Percentiles rank a stretch among this genome's conserved stretches.
These are phyloP conservation scores for Aspergillus indologenus DNA, from an alignment of 495 filamentous ascomycete species.

Conservation along the genomic window DNA sequence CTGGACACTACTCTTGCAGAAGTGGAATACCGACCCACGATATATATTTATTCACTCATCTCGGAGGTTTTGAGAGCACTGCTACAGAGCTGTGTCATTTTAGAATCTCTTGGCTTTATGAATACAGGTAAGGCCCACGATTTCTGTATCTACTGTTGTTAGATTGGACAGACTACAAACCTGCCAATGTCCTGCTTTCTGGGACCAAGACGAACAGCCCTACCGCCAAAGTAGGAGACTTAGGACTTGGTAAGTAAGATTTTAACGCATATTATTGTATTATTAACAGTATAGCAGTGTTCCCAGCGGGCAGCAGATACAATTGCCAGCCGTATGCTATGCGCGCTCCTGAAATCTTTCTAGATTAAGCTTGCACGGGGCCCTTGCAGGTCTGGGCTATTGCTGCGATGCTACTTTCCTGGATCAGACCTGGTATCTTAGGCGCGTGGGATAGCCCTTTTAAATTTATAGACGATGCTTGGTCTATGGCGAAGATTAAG, in stretches of 20 bases:
- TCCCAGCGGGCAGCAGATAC: neutral
- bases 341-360: conserved; percentile 10
- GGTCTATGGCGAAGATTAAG: conserved; percentile 13
- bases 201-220: neutral
- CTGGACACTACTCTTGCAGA: conserved; percentile 12
- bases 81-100: conserved; percentile 8
- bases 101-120: conserved; percentile 1
- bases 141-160: neutral
- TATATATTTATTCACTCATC: conserved; percentile 3
- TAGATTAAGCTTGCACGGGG: conserved; percentile 7
- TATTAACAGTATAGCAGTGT: conserved; percentile 4
- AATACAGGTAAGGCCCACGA: conserved; percentile 7
- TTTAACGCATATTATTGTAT: neutral
- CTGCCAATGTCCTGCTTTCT: conserved; percentile 7
- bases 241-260: conserved; percentile 4
- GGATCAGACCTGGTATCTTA: conserved; percentile 8
- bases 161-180: conserved; percentile 5
- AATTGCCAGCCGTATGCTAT: conserved; percentile 10
- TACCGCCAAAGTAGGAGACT: conserved; percentile 10
- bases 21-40: conserved; percentile 7
- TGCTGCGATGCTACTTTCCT: conserved; percentile 11
- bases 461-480: conserved; percentile 5
- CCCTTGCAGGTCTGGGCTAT: conserved; percentile 12
- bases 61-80: neutral
- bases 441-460: conserved; percentile 5